A percentile compares a stretch with the other conserved stretches of the same genome.
These are phyloP conservation scores for Neurospora sp. DNA, from an alignment of 2,329 filamentous ascomycete species.

Conservation along the genomic window DNA sequence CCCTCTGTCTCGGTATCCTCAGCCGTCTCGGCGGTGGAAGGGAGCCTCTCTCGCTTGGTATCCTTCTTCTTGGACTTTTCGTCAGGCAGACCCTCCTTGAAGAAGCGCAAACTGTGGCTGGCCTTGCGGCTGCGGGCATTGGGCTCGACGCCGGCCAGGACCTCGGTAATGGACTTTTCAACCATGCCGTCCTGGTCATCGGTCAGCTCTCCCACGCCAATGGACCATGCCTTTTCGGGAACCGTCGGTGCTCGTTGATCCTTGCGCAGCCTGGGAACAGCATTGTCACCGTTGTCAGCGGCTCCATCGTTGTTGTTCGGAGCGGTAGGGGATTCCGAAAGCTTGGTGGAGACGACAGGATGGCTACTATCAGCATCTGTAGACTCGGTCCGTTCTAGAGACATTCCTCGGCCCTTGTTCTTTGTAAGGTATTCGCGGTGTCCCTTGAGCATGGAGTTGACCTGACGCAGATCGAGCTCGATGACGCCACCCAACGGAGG, in stretches of 20 bases:
- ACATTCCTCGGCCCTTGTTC: conserved; percentile 26
- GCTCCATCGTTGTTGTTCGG: conserved; percentile 2
- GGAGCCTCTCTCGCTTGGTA: conserved; percentile 33
- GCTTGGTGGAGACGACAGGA: conserved; percentile 4
- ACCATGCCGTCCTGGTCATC: conserved; percentile 46
- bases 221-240: conserved; percentile 55
- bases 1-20: conserved; percentile 22
- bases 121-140: conserved; percentile 58
- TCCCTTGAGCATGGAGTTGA: conserved; percentile 25
- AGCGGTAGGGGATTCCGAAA: conserved; percentile 9
- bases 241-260: conserved; percentile 34
- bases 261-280: conserved; percentile 25
- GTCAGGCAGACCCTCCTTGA: conserved; percentile 55
- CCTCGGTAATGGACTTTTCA: conserved; percentile 55
- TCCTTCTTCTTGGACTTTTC: conserved; percentile 48
- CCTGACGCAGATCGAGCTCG: conserved; percentile 24
- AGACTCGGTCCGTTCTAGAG: conserved; percentile 30
- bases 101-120: conserved; percentile 57
- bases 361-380: conserved; percentile 3
- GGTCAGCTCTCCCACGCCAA: conserved; percentile 40
- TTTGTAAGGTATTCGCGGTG: conserved; percentile 26
- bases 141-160: conserved; percentile 50
- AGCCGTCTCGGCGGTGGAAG: conserved; percentile 27
- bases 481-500: conserved; percentile 11
- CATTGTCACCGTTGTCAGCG: conserved; percentile 4